These are phyloP conservation scores for Backusella sp. DNA, from an alignment of 192 early-diverging fungal species.

Conservation along the genomic window DNA sequence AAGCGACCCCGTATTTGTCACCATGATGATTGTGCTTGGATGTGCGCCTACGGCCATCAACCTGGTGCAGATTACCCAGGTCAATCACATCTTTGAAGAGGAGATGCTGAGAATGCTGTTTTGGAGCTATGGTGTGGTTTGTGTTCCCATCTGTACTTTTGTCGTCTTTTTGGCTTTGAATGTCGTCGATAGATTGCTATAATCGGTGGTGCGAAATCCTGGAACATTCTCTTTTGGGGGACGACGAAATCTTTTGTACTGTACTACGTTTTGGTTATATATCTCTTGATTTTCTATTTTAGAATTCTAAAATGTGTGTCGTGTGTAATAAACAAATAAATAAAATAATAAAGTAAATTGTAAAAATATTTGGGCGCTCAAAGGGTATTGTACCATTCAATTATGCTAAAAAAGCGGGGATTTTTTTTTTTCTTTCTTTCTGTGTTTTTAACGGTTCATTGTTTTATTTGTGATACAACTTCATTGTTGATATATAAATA, in stretches of 20 bases:
- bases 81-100: slow-evolving; percentile 67
- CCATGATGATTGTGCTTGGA: slow-evolving; percentile 62
- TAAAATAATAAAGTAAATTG: not conserved
- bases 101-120: slow-evolving; percentile 67
- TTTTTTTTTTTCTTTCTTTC: not conserved
- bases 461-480: not conserved
- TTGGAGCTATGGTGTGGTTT: slow-evolving; percentile 60
- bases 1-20: slow-evolving; percentile 65
- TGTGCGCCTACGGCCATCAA: slow-evolving; percentile 74
- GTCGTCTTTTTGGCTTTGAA: slow-evolving; percentile 35
- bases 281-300: not conserved
- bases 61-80: slow-evolving; percentile 68
- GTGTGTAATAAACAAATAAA: not conserved
- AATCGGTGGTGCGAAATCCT: not conserved
- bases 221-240: not conserved
- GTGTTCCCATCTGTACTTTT: slow-evolving; percentile 35
- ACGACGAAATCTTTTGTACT: not conserved
- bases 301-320: not conserved
- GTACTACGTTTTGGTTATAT: not conserved
- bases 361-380: not conserved
- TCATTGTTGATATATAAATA: not conserved
- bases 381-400: not conserved
- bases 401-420: not conserved
- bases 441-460: not conserved
- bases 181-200: slow-evolving; percentile 23